These are phyloP conservation scores for Leccinellum albellum DNA, from an alignment of 768 basidiomycete genomes.

Conservation along the genomic window DNA sequence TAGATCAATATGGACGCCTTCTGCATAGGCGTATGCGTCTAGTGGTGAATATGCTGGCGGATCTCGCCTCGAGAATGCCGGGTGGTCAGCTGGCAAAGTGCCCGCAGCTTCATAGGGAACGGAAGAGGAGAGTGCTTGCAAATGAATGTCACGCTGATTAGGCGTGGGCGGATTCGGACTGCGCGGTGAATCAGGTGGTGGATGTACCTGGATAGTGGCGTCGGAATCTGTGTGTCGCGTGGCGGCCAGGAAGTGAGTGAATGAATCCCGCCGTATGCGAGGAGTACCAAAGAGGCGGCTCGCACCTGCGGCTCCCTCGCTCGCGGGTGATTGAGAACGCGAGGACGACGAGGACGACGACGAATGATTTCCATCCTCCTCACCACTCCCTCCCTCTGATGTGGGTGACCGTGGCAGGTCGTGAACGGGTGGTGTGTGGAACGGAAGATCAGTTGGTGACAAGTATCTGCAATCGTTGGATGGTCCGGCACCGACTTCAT, in stretches of 20 bases:
- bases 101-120: constrained; percentile 14
- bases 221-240: constrained; percentile 64
- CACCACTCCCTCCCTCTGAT: constrained; percentile 20
- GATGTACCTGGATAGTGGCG: constrained; percentile 66
- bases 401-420: constrained; percentile 44
- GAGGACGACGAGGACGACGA: constrained; percentile 31
- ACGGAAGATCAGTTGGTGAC: constrained; percentile 62
- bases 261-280: constrained; percentile 60
- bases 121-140: constrained; percentile 50
- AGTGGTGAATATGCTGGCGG: constrained; percentile 89
- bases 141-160: constrained; percentile 74
- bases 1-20: constrained; percentile 89
- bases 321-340: constrained; percentile 57
- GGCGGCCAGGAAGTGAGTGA: constrained; percentile 61
- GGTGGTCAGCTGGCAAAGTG: constrained; percentile 28
- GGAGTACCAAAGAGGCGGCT: constrained; percentile 74
- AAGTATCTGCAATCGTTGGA: constrained; percentile 51
- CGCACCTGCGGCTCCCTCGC: constrained; percentile 67
- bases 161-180: constrained; percentile 85
- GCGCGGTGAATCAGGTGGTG: constrained; percentile 75
- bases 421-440: constrained; percentile 49
- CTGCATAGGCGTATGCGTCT: constrained; percentile 77
- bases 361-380: constrained; percentile 27
- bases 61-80: constrained; percentile 50
- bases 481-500: constrained; percentile 47